These are phyloP conservation scores for Vitis rotundifolia DNA, from an alignment of 164 flowering plant genomes.

Conservation along the genomic window DNA sequence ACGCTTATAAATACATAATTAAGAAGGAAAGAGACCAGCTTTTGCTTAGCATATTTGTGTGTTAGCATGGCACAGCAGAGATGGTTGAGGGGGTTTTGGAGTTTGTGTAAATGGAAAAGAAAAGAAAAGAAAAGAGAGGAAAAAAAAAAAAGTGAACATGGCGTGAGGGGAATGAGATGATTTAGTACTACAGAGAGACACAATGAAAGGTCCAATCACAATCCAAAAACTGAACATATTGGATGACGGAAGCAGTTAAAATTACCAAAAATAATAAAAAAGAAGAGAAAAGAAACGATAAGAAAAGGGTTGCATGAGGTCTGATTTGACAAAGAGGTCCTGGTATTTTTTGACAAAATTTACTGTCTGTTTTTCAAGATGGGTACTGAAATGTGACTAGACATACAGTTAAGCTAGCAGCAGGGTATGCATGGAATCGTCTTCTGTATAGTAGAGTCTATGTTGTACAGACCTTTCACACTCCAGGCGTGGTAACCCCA, in stretches of 20 bases:
- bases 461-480: too few species aligned
- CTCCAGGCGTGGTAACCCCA: too few species aligned
- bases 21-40: too few species aligned
- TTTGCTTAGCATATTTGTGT: too few species aligned
- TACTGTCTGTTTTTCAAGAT: background rate
- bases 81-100: too few species aligned
- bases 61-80: too few species aligned
- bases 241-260: background rate
- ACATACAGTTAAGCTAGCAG: background rate
- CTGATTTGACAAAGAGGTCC: background rate
- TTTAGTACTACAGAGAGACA: background rate
- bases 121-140: background rate
- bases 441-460: background rate
- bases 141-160: background rate
- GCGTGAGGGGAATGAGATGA: background rate
- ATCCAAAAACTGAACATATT: background rate
- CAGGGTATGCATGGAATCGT: background rate
- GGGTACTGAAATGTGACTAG: slow-evolving; percentile 3
- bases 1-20: too few species aligned
- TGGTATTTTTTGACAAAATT: background rate
- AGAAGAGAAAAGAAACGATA: background rate
- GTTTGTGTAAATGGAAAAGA: background rate
- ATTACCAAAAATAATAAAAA: too few species aligned
- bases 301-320: background rate
- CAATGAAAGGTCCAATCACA: background rate